Evolutionary conservation across 2,329 filamentous ascomycete species (phyloP), one percentile per base, ranked within the genome.

Genomic region (Trichoderma endophyticum): DNA sequence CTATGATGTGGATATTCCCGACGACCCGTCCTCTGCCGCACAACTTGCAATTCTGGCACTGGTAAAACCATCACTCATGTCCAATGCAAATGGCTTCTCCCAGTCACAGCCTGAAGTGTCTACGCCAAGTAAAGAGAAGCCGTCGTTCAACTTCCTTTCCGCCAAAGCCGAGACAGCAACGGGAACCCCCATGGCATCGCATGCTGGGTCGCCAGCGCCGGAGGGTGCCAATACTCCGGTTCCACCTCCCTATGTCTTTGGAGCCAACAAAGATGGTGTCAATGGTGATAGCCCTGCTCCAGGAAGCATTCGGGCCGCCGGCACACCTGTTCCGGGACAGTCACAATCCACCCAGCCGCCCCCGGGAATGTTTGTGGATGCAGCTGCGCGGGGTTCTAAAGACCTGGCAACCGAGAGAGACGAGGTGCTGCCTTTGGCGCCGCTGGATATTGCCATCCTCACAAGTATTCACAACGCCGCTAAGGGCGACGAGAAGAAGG

Each of bases 401-500:
- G 81, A 82, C 9, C 81, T 92, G 11, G 92, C 91, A 9, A 86
- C 87, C 28, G 91, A 93, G 78, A 90, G 93, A 61, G 95, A 98
- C 78, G 87, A 90, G 54, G 91, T 96, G 39, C 87, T 98, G 4
- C 95, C 96, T 0, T 83, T 94, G 14, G 93, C 93, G 71, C 91
- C 95, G 0, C 89, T 99, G 30, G 95, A 98, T 80, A 88, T 91
- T 73, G 95, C 96, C 6, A 97, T 99, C 77, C 87, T 98, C 73
- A 94, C 93, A 18, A 95, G 91, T 63, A 97, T 98, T 78, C 88
- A 92, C 62, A 92, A 97, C 80, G 96, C 94, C 8, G 92, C 94
- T 67, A 92, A 92, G 74, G 92, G 92, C 71, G 95, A 98, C 79
- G 94, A 98, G 75, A 95, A 96, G 84, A 97, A 97, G 82, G 90